phyloP scores from a whole-genome alignment of 441 rosid species.

The Pelargonium citronellum region DNA sequence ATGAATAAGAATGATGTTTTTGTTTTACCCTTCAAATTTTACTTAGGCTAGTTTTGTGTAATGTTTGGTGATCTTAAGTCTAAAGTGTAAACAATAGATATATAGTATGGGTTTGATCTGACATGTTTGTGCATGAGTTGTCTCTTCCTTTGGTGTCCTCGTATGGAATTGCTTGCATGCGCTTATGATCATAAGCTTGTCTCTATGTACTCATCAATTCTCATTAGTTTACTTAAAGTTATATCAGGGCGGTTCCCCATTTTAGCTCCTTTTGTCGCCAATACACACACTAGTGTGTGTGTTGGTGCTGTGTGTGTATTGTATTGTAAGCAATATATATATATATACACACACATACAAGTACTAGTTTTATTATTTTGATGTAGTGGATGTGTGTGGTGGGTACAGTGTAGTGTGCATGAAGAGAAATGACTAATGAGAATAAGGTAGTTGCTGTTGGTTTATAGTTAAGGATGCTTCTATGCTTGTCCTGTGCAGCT shows the following conservation, averaged over 20 bases:
- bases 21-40: too few species aligned
- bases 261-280: slow-evolving; percentile 1
- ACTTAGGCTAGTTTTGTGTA: too few species aligned
- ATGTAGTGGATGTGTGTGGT: too few species aligned
- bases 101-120: neutral
- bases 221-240: neutral
- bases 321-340: too few species aligned
- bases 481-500: neutral
- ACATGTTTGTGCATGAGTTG: slow-evolving; percentile 1
- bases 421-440: neutral
- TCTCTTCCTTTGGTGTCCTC: neutral
- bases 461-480: slow-evolving; percentile 4
- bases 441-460: slow-evolving; percentile 5
- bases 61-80: too few species aligned
- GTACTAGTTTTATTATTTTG: too few species aligned
- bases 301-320: too few species aligned
- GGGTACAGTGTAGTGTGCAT: neutral
- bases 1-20: too few species aligned
- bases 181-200: neutral
- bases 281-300: neutral
- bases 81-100: too few species aligned
- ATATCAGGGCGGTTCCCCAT: neutral
- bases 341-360: too few species aligned
- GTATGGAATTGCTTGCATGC: slow-evolving; percentile 1
- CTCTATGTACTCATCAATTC: neutral